Evolutionary conservation across 2,329 filamentous ascomycete genomes (phyloP).

Genomic region (Fusarium newnesense): DNA sequence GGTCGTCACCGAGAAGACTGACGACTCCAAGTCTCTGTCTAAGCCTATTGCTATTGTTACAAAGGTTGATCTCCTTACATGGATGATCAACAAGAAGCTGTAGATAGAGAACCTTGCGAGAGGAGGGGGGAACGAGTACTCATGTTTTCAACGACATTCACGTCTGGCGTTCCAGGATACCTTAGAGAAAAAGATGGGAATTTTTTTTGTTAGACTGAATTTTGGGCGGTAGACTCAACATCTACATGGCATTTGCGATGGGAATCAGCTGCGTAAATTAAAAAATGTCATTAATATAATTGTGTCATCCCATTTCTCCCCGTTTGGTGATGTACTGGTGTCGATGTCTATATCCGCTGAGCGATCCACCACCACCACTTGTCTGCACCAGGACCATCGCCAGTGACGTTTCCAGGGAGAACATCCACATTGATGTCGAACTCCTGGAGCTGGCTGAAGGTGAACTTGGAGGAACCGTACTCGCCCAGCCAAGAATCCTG

Average conservation of each 20-base stretch:
- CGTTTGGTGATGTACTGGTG: not conserved
- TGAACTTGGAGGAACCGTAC: conserved; percentile 80
- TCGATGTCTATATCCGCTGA: conserved; percentile 56
- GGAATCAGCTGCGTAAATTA: conserved; percentile 33
- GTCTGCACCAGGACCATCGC: conserved; percentile 75
- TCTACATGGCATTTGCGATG: conserved; percentile 47
- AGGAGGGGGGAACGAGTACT: conserved; percentile 45
- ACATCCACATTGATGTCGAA: conserved; percentile 83
- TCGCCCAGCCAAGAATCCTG: conserved; percentile 87
- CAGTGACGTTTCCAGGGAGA: conserved; percentile 76
- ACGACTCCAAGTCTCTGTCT: conserved; percentile 64
- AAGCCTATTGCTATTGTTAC: conserved; percentile 93
- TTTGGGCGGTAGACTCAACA: conserved; percentile 55
- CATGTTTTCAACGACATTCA: conserved; percentile 47
- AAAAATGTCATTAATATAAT: conserved; percentile 43
- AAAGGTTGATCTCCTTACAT: conserved; percentile 94
- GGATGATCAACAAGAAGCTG: conserved; percentile 78
- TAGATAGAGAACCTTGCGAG: conserved; percentile 39
- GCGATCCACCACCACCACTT: conserved; percentile 95
- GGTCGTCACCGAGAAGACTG: conserved; percentile 83
- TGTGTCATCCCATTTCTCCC: conserved; percentile 11
- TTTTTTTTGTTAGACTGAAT: conserved; percentile 35
- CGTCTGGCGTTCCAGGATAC: conserved; percentile 46
- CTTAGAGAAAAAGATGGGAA: conserved; percentile 32
- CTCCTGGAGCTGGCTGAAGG: conserved; percentile 84